Conservation (phyloP, 1,139 yeast genomes). For the Lodderomyces theae region DNA sequence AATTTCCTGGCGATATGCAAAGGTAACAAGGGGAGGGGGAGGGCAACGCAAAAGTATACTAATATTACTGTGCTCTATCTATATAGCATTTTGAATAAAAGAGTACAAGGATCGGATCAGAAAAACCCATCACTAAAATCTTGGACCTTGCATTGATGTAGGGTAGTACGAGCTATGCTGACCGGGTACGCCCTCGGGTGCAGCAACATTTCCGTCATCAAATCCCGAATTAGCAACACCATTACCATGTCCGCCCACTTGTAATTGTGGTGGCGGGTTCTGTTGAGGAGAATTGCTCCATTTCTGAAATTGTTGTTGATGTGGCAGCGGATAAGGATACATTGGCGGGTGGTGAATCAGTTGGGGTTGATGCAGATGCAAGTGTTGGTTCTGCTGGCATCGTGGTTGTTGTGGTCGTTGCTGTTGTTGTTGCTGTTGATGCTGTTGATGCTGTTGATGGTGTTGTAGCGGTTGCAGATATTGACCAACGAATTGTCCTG, state of each 20-base stretch:
- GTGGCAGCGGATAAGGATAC: conserved; percentile 4
- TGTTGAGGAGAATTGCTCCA: conserved; percentile 4
- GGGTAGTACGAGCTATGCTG: conserved; percentile 1
- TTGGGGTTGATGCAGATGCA: conserved; percentile 11
- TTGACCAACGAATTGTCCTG: not conserved
- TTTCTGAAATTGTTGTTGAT: not conserved
- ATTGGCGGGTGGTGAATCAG: conserved; percentile 6
- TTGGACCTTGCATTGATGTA: not conserved
- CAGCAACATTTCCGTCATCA: not conserved
- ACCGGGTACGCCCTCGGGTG: not conserved
- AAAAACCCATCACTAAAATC: not conserved
- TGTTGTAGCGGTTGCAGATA: conserved; percentile 5
- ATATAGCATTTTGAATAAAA: not conserved
- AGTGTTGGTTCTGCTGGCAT: conserved; percentile 8
- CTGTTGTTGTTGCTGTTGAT: conserved; percentile 7
- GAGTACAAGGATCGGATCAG: not conserved
- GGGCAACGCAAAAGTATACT: not conserved
- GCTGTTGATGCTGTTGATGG: conserved; percentile 6
- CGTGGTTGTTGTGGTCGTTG: conserved; percentile 9
- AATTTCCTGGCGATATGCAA: no score
- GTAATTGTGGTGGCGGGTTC: not conserved
- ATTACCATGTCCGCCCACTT: not conserved
- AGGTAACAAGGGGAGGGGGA: no score
- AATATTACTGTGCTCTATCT: not conserved
- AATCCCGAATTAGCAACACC: not conserved